A percentile compares a stretch with the other conserved stretches of the same genome.
Evolutionary conservation across 441 rosid genomes (phyloP).

Genomic region (Cnidoscolus chayamansa): DNA sequence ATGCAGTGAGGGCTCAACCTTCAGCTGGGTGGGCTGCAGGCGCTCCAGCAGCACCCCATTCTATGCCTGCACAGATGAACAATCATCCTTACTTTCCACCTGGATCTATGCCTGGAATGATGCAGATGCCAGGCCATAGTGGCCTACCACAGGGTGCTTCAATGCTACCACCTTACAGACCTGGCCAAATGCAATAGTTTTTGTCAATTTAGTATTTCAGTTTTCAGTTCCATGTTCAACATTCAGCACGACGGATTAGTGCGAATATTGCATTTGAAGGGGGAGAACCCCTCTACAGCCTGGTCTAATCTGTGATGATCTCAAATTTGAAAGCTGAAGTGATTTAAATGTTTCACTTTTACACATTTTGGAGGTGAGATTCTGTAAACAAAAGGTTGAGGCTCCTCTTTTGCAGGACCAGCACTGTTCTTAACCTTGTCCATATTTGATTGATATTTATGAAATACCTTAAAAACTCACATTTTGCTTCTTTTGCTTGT

Average conservation of each 20-base stretch:
- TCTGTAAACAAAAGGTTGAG: neutral
- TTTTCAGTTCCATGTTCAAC: constrained; percentile 5
- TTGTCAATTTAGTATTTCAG: neutral
- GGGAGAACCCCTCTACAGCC: neutral
- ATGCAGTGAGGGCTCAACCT: constrained; percentile 41
- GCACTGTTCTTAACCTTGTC: neutral
- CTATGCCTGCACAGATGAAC: constrained; percentile 49
- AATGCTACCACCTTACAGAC: constrained; percentile 39
- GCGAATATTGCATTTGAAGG: constrained; percentile 4
- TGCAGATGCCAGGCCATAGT: constrained; percentile 47
- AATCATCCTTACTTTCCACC: constrained; percentile 56
- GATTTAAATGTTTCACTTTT: constrained; percentile 1
- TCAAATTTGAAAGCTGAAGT: neutral
- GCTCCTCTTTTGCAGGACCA: constrained; percentile 4
- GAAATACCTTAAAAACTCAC: too few relatives aligned
- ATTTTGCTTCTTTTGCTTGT: too few relatives aligned
- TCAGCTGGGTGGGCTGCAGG: constrained; percentile 63
- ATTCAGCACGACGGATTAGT: neutral
- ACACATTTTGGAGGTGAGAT: constrained; percentile 18
- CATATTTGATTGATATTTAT: neutral
- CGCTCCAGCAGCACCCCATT: constrained; percentile 42
- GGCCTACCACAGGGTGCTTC: constrained; percentile 32
- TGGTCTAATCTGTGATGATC: neutral
- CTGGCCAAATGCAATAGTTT: constrained; percentile 41
- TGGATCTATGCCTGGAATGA: constrained; percentile 51